These are phyloP conservation scores for Elaphomyces granulatus DNA, from an alignment of 495 filamentous ascomycete genomes.

Conservation along the genomic window DNA sequence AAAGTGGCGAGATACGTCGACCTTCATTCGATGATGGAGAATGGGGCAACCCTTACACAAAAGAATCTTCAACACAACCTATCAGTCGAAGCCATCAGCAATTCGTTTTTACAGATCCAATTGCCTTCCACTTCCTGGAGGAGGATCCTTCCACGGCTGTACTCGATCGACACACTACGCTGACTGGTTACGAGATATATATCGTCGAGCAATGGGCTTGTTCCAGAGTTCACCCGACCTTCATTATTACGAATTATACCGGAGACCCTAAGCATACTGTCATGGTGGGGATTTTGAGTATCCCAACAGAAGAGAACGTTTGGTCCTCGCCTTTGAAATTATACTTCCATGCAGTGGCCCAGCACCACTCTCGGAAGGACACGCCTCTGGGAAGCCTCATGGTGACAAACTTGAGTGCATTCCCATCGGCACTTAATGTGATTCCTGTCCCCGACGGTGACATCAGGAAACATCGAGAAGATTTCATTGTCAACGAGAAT, in stretches of 20 bases:
- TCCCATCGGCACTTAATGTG: constrained; percentile 79
- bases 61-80: too few relatives aligned
- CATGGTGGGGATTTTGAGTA: constrained; percentile 64
- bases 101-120: constrained; percentile 58
- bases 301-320: constrained; percentile 62
- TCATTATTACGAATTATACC: constrained; percentile 87
- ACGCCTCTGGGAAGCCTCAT: constrained; percentile 75
- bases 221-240: constrained; percentile 76
- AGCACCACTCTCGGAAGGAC: constrained; percentile 67
- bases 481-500: constrained; percentile 91
- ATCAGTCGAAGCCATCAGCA: constrained; percentile 28
- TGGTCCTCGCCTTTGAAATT: constrained; percentile 69
- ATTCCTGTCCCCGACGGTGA: constrained; percentile 82
- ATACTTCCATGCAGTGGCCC: constrained; percentile 75
- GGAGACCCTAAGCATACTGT: constrained; percentile 69
- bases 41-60: constrained; percentile 1
- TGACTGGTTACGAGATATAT: constrained; percentile 85
- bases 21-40: neutral
- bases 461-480: constrained; percentile 59
- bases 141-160: constrained; percentile 68
- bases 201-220: constrained; percentile 97
- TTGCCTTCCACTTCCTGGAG: constrained; percentile 76
- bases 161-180: constrained; percentile 48
- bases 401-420: constrained; percentile 83
- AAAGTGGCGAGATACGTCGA: constrained; percentile 5